Base-by-base conservation (phyloP, 2,329 filamentous ascomycete species). In the Talaromyces marneffei region DNA sequence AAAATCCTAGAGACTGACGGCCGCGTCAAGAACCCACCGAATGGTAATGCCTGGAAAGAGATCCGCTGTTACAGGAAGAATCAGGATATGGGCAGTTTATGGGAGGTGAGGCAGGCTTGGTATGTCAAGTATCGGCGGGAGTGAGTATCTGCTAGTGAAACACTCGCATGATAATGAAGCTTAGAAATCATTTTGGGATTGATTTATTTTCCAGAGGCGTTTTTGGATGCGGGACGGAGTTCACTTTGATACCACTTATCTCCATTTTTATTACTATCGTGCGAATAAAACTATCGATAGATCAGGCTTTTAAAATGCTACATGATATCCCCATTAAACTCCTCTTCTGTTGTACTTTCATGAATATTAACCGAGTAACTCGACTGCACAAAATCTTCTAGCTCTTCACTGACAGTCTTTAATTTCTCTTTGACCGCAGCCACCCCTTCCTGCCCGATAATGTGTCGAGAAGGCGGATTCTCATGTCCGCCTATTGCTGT, bases 381-480 rank as follows among this genome's bases (percentile, higher is more conserved):
- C 27, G 92, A 88, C 68, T 96, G 91, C 29, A 96, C 88, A 75
- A 97, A 97, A 67, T 97, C 94, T 74, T 97, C 94, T 61, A 97
- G 78, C 78, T 97, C 94, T 73, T 97, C 92, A 65, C 91, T 96
- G 2, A 97, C 91, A 1, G 92, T 97, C 79, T 95, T 96, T 60
- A 99, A 79, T 77, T 97, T 97, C 77, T 97, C 94, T 74, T 93
- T 95, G 40, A 97, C 93, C 42, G 90, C 90, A 5, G 86, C 83
- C 12, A 93, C 89, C 0, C 91, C 93, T 74, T 97, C 94, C 59
- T 89, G 86, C 0, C 94, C 93, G 2, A 97, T 92, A 69, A 97
- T 97, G 72, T 97, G 93, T 33, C 94, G 82, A 1, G 92, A 91
- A 0, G 94, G 94, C 1, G 94, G 94, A 73, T 97, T 97, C 72